Conservation (phyloP, 106 monocot genomes). For the Posidonia australis region DNA sequence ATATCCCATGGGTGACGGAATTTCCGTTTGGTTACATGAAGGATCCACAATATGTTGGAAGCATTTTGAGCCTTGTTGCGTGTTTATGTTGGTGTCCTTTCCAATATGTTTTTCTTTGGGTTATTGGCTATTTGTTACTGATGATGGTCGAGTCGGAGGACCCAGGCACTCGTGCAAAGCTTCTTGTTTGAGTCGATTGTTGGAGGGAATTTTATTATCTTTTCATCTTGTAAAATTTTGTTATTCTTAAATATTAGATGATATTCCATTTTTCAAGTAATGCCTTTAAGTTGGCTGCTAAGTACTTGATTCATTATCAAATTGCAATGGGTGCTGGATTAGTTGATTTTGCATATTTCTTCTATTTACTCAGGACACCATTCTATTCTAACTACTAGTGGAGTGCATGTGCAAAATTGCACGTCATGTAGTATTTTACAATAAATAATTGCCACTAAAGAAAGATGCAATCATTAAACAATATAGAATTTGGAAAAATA, state of each 20-base stretch:
- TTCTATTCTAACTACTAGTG: no score
- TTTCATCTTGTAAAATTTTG: background rate
- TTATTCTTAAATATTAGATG: background rate
- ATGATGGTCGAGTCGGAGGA: conserved; percentile 72
- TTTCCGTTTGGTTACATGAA: conserved; percentile 94
- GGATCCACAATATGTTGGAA: conserved; percentile 90
- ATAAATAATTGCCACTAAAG: no score
- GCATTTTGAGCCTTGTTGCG: conserved; percentile 68
- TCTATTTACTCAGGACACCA: no score
- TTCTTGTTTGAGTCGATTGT: conserved; percentile 15
- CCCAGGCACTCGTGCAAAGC: conserved; percentile 58
- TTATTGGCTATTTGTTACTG: conserved; percentile 74
- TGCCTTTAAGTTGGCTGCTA: background rate
- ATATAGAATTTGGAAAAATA: no score
- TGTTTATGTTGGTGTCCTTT: conserved; percentile 58
- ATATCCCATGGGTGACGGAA: conserved; percentile 72
- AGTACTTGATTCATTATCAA: background rate
- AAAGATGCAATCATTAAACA: no score
- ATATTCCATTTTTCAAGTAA: background rate
- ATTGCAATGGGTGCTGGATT: no score
- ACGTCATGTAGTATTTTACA: no score
- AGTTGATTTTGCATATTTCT: no score
- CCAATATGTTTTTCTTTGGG: conserved; percentile 62
- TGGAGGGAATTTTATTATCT: background rate
- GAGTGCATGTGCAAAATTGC: no score